phyloP scores from a whole-genome alignment of 1,139 yeast species.

The Trichomonascaceae sp. region DNA sequence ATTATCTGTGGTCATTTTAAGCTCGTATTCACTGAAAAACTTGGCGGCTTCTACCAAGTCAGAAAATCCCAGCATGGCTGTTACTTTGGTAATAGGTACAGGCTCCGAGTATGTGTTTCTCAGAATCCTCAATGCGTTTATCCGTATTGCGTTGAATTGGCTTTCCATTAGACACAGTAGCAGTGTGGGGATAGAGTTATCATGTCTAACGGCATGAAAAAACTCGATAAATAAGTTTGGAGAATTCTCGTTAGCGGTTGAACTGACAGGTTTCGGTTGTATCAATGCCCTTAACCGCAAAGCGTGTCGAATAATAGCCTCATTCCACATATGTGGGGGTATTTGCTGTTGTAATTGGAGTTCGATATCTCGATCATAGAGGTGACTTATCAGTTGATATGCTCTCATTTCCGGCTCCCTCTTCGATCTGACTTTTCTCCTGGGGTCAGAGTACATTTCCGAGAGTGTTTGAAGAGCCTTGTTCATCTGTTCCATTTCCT shows the following conservation, averaged over 20 bases:
- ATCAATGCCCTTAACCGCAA: conserved; percentile 59
- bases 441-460: conserved; percentile 78
- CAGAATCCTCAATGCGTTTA: conserved; percentile 67
- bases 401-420: conserved; percentile 94
- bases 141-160: conserved; percentile 72
- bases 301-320: conserved; percentile 64
- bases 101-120: conserved; percentile 66
- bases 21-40: conserved; percentile 61
- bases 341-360: conserved; percentile 58
- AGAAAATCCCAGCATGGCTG: conserved; percentile 61
- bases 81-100: conserved; percentile 45
- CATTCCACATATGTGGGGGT: conserved; percentile 51
- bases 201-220: conserved; percentile 48
- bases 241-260: conserved; percentile 52
- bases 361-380: conserved; percentile 81
- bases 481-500: conserved; percentile 89
- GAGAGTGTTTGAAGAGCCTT: conserved; percentile 85
- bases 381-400: conserved; percentile 71
- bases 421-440: conserved; percentile 69
- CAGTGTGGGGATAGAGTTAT: conserved; percentile 56
- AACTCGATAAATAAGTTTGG: conserved; percentile 58
- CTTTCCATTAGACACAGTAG: conserved; percentile 73
- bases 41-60: conserved; percentile 43
- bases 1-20: conserved; percentile 43
- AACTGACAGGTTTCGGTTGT: conserved; percentile 63